phyloP scores from a whole-genome alignment of 176 grass and related monocot species.

The Zea luxurians region DNA sequence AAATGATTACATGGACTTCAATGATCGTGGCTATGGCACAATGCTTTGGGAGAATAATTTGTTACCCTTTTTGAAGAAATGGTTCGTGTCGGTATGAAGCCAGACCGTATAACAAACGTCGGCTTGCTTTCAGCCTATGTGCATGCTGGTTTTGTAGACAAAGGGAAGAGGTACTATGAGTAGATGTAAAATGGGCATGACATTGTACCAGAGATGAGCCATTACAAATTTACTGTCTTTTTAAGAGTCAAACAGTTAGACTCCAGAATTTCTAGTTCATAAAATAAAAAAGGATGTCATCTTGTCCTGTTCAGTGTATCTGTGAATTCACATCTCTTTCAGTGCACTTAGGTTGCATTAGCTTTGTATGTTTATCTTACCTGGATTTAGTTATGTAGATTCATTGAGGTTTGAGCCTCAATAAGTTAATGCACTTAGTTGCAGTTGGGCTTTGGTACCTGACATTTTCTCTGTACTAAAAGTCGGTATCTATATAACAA shows the following conservation, averaged over 20 bases:
- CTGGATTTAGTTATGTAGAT: background rate
- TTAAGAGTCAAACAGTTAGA: background rate
- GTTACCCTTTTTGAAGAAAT: conserved; percentile 73
- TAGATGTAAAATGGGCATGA: too few species aligned
- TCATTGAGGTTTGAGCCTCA: background rate
- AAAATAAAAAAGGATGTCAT: background rate
- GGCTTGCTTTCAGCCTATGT: conserved; percentile 71
- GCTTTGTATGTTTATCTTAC: background rate
- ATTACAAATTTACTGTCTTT: background rate
- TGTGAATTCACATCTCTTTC: background rate
- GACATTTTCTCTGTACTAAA: background rate
- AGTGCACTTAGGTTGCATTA: background rate
- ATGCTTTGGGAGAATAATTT: background rate
- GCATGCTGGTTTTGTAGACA: conserved; percentile 62
- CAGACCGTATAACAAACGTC: conserved; percentile 64
- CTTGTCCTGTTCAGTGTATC: background rate
- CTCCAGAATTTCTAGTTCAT: background rate
- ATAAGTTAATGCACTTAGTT: too few species aligned
- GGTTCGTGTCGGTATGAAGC: conserved; percentile 54
- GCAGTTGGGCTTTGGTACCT: too few species aligned
- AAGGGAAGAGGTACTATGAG: conserved; percentile 44
- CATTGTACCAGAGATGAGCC: background rate
- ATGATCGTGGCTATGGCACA: conserved; percentile 85
- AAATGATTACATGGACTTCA: conserved; percentile 75
- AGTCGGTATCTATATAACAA: background rate